Conservation (phyloP, 257 asterid species). For the Plectranthus barbatus region DNA sequence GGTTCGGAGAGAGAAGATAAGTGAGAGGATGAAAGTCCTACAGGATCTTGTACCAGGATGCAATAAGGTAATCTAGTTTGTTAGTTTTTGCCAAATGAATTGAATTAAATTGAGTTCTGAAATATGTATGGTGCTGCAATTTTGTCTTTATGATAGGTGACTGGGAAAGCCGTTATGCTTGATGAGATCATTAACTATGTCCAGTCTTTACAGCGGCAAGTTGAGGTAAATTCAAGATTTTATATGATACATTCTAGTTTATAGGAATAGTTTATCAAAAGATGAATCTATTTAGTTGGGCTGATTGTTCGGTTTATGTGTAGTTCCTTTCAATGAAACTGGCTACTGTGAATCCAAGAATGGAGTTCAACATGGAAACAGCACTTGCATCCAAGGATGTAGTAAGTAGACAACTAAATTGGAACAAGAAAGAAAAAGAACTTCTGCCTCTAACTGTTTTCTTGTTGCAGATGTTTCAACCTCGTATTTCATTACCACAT, state of each 20-base stretch:
- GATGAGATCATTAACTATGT: conserved; percentile 90
- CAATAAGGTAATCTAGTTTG: conserved; percentile 53
- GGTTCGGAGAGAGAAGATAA: conserved; percentile 88
- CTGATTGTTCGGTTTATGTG: conserved; percentile 16
- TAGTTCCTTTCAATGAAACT: conserved; percentile 91
- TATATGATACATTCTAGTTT: neutral
- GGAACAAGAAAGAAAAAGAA: no score
- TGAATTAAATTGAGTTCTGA: neutral
- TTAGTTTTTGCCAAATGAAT: no score
- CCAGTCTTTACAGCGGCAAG: conserved; percentile 83
- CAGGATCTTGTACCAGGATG: conserved; percentile 98
- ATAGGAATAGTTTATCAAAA: no score
- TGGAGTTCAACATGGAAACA: conserved; percentile 53
- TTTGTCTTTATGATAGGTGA: conserved; percentile 32
- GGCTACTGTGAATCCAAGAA: conserved; percentile 70
- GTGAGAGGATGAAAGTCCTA: conserved; percentile 80
- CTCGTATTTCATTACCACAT: conserved; percentile 42
- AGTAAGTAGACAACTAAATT: conserved; percentile 10
- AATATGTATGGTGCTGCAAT: no score
- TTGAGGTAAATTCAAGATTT: conserved; percentile 44
- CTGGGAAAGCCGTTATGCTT: conserved; percentile 98
- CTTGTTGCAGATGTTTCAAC: conserved; percentile 36
- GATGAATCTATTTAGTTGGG: no score
- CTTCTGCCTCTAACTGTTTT: no score
- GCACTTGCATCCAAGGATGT: conserved; percentile 69